Base-by-base conservation (phyloP, 164 flowering plant species). In the Macadamia tetraphylla region DNA sequence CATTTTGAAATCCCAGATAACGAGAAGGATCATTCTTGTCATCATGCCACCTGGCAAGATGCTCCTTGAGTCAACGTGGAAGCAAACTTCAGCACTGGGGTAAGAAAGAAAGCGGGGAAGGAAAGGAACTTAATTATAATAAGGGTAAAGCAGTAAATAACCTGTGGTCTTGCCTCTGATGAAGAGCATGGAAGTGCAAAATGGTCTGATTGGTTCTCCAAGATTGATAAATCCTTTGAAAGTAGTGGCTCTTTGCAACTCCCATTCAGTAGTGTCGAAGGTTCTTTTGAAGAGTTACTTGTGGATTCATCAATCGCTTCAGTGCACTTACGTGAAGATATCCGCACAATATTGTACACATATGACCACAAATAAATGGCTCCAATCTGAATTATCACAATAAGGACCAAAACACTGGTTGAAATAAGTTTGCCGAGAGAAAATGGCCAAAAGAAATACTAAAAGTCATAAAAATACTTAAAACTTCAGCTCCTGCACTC, bases 321-420 rank as follows among this genome's bases (percentile, higher is more conserved):
- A 13, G 68, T 46, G 42, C 58, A 64, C 6, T 18, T 63, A 52
- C 35, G 71, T 60, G 87, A 73, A 56, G 73, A 88, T 48, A 82
- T 17, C 49, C 90, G 73, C 67, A 90, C 72, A 9, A 90, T 75
- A 60, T 81, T 81, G 77, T 82, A 90, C 15, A 84, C 89, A 63
- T 83, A 87, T 29, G 88, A 77, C 97, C 97, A 90, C 66, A 88
- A 63, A 68, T 73, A 87, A 62, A 90, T 62, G 40, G 94, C 85
- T 31, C 92, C 94, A 0, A 86, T 66, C 96, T 88, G 83, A 64
- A 77, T 43, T 59, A 68, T 11, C 51, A 67, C 13, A 61, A 5
- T 64, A 73, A 17, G 23, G 9, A 32, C 13, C 43, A 53, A 67
- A 15, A 40, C 15, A 59, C 6, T 0, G 51, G 9, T 46, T 14